These are phyloP conservation scores for Quercus robur DNA, from an alignment of 306 rosid genomes.

Conservation along the genomic window DNA sequence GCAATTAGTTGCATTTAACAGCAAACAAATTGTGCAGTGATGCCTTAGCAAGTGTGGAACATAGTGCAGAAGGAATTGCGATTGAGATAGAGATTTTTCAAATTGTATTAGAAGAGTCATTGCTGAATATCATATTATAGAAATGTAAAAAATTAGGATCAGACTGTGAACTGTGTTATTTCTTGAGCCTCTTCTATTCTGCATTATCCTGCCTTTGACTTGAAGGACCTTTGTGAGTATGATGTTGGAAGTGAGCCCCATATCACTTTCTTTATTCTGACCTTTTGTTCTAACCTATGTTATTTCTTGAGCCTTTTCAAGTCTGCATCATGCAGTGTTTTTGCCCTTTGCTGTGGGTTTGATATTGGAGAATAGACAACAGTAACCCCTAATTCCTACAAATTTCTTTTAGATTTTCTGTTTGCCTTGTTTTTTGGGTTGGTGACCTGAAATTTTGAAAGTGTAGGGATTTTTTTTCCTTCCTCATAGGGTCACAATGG, in stretches of 20 bases:
- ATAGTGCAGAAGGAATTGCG: no score
- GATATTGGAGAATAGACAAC: neutral
- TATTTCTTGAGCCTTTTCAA: neutral
- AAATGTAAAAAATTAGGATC: no score
- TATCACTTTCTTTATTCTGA: neutral
- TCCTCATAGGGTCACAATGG: neutral
- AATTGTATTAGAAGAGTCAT: neutral
- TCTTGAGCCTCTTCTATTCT: no score
- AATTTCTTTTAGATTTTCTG: neutral
- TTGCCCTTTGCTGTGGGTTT: neutral
- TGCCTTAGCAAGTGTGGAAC: neutral
- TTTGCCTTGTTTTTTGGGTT: neutral
- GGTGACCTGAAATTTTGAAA: slow-evolving; percentile 2
- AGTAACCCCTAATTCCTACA: neutral
- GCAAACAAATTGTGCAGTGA: neutral
- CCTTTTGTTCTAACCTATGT: neutral
- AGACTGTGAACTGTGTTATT: no score
- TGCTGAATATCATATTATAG: neutral
- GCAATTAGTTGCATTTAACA: neutral
- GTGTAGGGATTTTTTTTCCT: neutral
- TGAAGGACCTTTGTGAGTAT: no score
- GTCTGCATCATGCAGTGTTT: neutral
- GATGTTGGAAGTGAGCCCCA: no score
- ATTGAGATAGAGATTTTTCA: neutral
- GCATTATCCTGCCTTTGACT: no score